A percentile compares a stretch with the other conserved stretches of the same genome.
Evolutionary conservation across 306 rosid species (phyloP).

Genomic region (Nissolia schottii): DNA sequence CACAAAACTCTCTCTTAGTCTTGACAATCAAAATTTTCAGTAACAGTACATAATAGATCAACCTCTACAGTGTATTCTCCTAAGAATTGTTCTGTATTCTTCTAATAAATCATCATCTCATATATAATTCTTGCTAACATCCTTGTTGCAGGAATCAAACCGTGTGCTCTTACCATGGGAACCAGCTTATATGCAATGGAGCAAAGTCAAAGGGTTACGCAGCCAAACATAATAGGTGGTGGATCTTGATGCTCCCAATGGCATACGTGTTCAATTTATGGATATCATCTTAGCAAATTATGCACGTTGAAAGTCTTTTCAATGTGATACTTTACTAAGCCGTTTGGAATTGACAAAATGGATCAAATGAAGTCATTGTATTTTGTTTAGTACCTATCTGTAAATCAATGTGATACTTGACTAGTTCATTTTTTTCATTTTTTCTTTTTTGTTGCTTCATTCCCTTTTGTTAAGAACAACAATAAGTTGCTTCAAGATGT

Average conservation of each 20-base stretch:
- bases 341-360: not conserved
- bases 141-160: constrained; percentile 43
- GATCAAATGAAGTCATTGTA: not conserved
- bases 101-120: not conserved
- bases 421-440: not conserved
- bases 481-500: not conserved
- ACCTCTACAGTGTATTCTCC: not conserved
- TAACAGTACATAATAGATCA: not conserved
- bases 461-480: not conserved
- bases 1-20: no score
- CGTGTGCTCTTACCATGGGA: constrained; percentile 38
- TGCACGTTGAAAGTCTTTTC: not conserved
- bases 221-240: constrained; percentile 33
- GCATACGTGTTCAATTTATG: constrained; percentile 11
- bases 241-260: constrained; percentile 24
- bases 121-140: not conserved
- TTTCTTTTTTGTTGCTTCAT: not conserved
- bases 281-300: constrained; percentile 14
- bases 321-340: not conserved
- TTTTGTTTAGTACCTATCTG: not conserved
- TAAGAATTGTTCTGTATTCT: not conserved
- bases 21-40: not conserved
- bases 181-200: constrained; percentile 34
- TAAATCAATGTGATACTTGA: not conserved
- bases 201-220: constrained; percentile 26